Evolutionary conservation across 257 asterid genomes (phyloP).

Genomic region (Nemophila menziesii): DNA sequence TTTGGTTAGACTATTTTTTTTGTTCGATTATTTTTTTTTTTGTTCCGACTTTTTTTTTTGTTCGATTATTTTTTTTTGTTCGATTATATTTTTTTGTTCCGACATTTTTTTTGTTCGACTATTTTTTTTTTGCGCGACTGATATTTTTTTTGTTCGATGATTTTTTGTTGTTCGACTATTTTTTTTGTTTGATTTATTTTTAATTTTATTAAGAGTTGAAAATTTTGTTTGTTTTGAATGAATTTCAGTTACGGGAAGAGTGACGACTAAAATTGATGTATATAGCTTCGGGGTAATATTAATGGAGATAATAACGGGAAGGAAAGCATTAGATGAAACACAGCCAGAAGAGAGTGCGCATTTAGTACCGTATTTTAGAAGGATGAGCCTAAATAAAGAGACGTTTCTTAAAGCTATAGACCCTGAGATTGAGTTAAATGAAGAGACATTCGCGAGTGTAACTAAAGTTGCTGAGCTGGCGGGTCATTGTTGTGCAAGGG

Average conservation of each 20-base stretch:
- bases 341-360: slow-evolving; percentile 59
- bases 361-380: slow-evolving; percentile 73
- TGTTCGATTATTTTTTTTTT: too few relatives aligned
- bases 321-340: slow-evolving; percentile 51
- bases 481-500: slow-evolving; percentile 72
- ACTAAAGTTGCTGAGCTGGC: slow-evolving; percentile 67
- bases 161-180: too few relatives aligned
- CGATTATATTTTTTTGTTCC: neutral
- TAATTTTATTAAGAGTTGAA: neutral
- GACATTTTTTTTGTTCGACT: neutral
- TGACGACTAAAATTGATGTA: slow-evolving; percentile 74
- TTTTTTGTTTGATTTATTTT: neutral
- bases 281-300: slow-evolving; percentile 74
- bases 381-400: slow-evolving; percentile 47
- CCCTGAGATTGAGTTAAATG: slow-evolving; percentile 39
- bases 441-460: slow-evolving; percentile 49
- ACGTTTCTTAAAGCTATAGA: slow-evolving; percentile 43
- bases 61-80: too few relatives aligned
- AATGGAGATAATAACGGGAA: slow-evolving; percentile 73
- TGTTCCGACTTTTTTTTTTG: too few relatives aligned
- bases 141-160: too few relatives aligned
- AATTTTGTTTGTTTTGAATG: neutral
- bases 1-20: too few relatives aligned
- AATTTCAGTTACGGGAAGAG: slow-evolving; percentile 62
- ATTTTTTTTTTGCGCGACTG: too few relatives aligned